A percentile compares a stretch with the other conserved stretches of the same genome.
These are phyloP conservation scores for Yamagishiella unicocca DNA, from an alignment of 139 green algal species.

Conservation along the genomic window DNA sequence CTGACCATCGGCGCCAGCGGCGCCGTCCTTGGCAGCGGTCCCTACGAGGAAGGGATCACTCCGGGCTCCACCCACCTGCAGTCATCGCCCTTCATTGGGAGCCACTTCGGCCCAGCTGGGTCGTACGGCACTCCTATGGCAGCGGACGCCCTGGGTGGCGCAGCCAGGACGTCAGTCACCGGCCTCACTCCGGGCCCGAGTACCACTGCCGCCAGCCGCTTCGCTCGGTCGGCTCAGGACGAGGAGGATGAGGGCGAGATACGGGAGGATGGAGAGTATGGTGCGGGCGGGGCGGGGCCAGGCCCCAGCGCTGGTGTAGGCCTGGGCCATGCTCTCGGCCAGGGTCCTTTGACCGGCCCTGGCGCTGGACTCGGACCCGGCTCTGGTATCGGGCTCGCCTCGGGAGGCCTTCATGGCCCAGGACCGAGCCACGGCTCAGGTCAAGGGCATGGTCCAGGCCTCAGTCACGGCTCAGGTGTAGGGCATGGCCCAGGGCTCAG, in stretches of 20 bases:
- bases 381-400: background rate
- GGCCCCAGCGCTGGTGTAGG: background rate
- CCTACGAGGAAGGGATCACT: no score
- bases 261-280: slow-evolving; percentile 37
- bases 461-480: background rate
- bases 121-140: background rate
- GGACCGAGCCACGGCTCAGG: background rate
- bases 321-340: background rate
- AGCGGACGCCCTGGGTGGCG: no score
- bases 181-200: no score
- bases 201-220: background rate
- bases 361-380: background rate
- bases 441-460: background rate
- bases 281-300: background rate
- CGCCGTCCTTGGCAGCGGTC: background rate
- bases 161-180: background rate
- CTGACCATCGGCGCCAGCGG: background rate
- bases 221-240: background rate
- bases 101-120: background rate
- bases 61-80: no score
- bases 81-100: no score
- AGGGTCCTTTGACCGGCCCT: no score
- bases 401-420: background rate
- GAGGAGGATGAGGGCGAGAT: slow-evolving; percentile 44
- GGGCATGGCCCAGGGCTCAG: background rate